A percentile compares a stretch with the other conserved stretches of the same genome.
Evolutionary conservation across 2,329 filamentous ascomycete genomes (phyloP).

Genomic region (Hyphodiscus sp.): DNA sequence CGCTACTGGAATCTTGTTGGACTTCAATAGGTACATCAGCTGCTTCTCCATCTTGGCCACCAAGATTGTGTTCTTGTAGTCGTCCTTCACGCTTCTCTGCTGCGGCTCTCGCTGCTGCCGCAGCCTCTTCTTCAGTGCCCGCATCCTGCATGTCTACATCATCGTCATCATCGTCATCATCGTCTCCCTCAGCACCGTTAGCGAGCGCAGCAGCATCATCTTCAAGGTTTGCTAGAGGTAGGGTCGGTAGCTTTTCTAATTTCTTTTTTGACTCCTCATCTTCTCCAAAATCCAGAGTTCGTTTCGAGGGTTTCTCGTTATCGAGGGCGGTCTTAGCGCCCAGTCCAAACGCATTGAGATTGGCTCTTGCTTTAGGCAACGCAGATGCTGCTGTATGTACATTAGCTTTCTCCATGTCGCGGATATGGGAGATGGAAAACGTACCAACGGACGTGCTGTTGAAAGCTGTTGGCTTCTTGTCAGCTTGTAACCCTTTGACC

Average conservation of each 20-base stretch:
- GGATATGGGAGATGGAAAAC: constrained; percentile 5
- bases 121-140: constrained; percentile 79
- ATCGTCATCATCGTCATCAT: constrained; percentile 46
- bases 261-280: constrained; percentile 83
- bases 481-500: constrained; percentile 35
- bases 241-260: constrained; percentile 80
- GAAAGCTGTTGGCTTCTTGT: constrained; percentile 36
- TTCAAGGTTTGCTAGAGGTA: constrained; percentile 58
- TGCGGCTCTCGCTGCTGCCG: constrained; percentile 76
- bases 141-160: constrained; percentile 71
- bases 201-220: constrained; percentile 45
- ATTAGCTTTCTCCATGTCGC: constrained; percentile 12
- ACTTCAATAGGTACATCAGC: constrained; percentile 40
- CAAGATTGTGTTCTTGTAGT: constrained; percentile 38
- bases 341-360: constrained; percentile 80
- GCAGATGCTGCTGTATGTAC: constrained; percentile 34
- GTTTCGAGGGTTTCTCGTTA: constrained; percentile 61
- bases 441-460: constrained; percentile 36
- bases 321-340: constrained; percentile 59
- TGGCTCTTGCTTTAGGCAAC: constrained; percentile 61
- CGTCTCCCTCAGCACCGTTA: constrained; percentile 57
- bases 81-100: constrained; percentile 77
- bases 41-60: constrained; percentile 27
- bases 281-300: constrained; percentile 78
- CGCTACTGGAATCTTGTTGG: constrained; percentile 31